A percentile compares a stretch with the other conserved stretches of the same genome.
phyloP scores from a whole-genome alignment of 148 eudicot species.

The Camellia japonica region DNA sequence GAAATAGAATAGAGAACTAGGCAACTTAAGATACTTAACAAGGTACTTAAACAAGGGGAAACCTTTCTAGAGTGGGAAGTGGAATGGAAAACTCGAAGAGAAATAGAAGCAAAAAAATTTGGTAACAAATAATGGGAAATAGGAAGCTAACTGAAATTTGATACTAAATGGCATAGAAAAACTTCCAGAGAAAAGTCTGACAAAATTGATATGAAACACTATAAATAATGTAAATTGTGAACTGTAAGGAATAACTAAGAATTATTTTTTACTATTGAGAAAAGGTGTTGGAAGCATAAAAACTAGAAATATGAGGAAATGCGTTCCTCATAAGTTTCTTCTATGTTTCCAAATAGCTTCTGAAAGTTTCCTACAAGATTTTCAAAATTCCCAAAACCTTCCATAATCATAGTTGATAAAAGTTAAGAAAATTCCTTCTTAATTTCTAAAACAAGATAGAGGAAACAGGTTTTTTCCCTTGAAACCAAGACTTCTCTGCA shows the following conservation, averaged over 20 bases:
- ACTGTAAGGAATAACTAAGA: neutral
- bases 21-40: no score
- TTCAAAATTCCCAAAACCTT: neutral
- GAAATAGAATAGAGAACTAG: no score
- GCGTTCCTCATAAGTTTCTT: neutral
- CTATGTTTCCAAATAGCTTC: neutral
- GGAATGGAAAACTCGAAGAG: neutral
- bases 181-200: neutral
- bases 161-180: neutral
- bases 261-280: neutral
- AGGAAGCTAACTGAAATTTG: neutral
- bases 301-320: neutral
- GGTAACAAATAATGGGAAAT: neutral
- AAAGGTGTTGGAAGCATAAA: neutral
- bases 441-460: neutral
- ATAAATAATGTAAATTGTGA: neutral
- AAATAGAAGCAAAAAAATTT: neutral
- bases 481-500: neutral
- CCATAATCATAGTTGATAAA: neutral
- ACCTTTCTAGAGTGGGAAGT: neutral
- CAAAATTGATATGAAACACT: neutral
- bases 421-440: neutral
- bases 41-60: neutral
- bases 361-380: neutral
- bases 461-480: neutral